These are phyloP conservation scores for Xanthoconium separans DNA, from an alignment of 1,284 basidiomycete species.

Conservation along the genomic window DNA sequence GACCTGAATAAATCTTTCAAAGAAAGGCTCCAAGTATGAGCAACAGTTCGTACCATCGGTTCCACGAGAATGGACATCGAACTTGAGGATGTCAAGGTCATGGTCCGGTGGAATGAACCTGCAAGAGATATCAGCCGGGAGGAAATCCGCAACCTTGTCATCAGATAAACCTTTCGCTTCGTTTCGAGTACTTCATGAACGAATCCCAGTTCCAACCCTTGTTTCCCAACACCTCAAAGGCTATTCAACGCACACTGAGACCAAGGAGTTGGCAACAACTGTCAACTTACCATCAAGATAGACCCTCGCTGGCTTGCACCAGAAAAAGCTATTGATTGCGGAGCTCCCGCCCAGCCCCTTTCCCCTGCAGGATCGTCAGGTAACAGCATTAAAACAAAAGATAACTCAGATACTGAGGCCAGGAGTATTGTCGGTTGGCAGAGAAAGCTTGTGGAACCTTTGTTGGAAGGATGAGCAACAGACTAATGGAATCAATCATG, in stretches of 20 bases:
- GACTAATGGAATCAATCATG: not conserved
- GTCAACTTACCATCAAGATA: not conserved
- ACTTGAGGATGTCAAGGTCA: not conserved
- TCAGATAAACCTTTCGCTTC: constrained; percentile 2
- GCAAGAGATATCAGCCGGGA: not conserved
- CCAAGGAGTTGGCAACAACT: not conserved
- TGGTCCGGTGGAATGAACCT: constrained; percentile 2
- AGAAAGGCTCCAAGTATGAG: not conserved
- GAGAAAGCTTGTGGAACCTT: not conserved
- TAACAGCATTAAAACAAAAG: not conserved
- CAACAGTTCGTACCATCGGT: not conserved
- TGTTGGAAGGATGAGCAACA: not conserved
- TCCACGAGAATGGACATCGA: not conserved
- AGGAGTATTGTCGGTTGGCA: not conserved
- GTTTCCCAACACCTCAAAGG: constrained; percentile 1
- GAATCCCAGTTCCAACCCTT: constrained; percentile 3
- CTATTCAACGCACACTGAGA: not conserved
- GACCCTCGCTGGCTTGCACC: not conserved
- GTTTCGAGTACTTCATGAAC: constrained; percentile 3
- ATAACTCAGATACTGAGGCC: not conserved
- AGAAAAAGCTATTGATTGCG: not conserved
- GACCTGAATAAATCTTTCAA: not conserved
- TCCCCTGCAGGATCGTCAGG: not conserved
- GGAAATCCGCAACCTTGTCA: not conserved
- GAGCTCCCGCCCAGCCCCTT: constrained; percentile 5